A percentile compares a stretch with the other conserved stretches of the same genome.
These are phyloP conservation scores for Kentomonas sorsogonicus DNA, from an alignment of 208 protist genomes.

Conservation along the genomic window DNA sequence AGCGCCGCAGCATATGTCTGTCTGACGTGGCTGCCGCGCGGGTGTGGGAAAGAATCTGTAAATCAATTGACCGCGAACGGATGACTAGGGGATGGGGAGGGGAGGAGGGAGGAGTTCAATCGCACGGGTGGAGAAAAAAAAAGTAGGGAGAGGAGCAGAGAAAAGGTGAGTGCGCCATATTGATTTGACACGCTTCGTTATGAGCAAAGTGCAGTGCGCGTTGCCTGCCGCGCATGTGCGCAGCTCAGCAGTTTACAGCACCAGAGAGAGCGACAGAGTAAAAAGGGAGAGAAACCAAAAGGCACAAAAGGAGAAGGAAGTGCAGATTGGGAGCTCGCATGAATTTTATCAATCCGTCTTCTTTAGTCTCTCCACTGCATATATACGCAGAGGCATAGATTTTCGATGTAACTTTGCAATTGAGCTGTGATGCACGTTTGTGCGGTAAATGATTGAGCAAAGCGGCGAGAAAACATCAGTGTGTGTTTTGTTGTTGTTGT, in stretches of 20 bases:
- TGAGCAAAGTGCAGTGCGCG: background rate
- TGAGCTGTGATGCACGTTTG: no score
- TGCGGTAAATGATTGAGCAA: no score
- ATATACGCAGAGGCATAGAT: no score
- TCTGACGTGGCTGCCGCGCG: no score
- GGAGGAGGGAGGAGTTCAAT: background rate
- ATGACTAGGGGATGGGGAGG: no score
- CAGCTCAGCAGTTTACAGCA: background rate
- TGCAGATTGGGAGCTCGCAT: no score
- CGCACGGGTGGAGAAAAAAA: background rate
- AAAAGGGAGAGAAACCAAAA: background rate
- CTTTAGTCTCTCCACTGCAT: no score
- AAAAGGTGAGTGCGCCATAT: background rate
- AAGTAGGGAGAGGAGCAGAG: background rate
- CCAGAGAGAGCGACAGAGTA: background rate
- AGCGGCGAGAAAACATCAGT: background rate
- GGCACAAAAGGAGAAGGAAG: no score
- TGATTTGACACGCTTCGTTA: background rate
- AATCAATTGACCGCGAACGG: slow-evolving; percentile 11
- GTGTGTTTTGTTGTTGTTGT: background rate
- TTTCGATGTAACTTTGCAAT: no score
- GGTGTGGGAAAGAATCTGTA: background rate
- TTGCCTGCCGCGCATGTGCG: no score
- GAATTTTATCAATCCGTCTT: no score
- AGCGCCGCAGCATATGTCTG: no score